Evolutionary conservation across 1,139 yeast species (phyloP).

Genomic region (Magnusiomyces paraingens): DNA sequence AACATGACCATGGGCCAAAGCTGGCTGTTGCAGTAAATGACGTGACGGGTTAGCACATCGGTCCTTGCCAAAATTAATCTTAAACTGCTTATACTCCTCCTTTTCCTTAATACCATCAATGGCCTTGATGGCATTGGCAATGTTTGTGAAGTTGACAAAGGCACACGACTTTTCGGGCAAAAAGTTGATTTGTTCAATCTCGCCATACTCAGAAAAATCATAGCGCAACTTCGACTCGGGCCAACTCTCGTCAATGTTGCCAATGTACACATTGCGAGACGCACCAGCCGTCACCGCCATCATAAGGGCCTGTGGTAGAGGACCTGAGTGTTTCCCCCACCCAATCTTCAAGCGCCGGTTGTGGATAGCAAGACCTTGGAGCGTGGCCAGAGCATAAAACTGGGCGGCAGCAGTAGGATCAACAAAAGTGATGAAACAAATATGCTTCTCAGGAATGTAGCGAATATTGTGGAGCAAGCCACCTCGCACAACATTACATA

Average conservation of each 20-base stretch:
- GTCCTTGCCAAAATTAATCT: slow-evolving; percentile 86
- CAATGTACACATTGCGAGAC: slow-evolving; percentile 83
- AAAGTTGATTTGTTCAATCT: slow-evolving; percentile 88
- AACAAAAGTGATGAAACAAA: slow-evolving; percentile 86
- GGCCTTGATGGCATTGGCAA: slow-evolving; percentile 80
- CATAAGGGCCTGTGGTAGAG: slow-evolving; percentile 71
- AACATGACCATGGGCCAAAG: neutral
- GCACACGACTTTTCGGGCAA: slow-evolving; percentile 83
- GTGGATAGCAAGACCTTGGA: slow-evolving; percentile 76
- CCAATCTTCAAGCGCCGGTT: slow-evolving; percentile 80
- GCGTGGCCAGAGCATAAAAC: slow-evolving; percentile 68
- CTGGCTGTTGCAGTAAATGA: slow-evolving; percentile 12
- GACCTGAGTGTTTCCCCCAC: slow-evolving; percentile 96
- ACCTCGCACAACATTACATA: slow-evolving; percentile 90
- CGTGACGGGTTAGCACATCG: slow-evolving; percentile 71
- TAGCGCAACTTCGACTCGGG: slow-evolving; percentile 55
- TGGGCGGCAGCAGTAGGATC: slow-evolving; percentile 92
- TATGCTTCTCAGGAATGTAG: slow-evolving; percentile 71
- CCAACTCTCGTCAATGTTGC: slow-evolving; percentile 55
- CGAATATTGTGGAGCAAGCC: slow-evolving; percentile 64
- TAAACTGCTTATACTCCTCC: slow-evolving; percentile 45
- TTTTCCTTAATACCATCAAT: slow-evolving; percentile 57
- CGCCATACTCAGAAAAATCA: slow-evolving; percentile 80
- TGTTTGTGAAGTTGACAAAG: slow-evolving; percentile 83
- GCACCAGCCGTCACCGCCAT: slow-evolving; percentile 93